Conservation (phyloP, 805 yeast genomes). For the Candida krabiensis region DNA sequence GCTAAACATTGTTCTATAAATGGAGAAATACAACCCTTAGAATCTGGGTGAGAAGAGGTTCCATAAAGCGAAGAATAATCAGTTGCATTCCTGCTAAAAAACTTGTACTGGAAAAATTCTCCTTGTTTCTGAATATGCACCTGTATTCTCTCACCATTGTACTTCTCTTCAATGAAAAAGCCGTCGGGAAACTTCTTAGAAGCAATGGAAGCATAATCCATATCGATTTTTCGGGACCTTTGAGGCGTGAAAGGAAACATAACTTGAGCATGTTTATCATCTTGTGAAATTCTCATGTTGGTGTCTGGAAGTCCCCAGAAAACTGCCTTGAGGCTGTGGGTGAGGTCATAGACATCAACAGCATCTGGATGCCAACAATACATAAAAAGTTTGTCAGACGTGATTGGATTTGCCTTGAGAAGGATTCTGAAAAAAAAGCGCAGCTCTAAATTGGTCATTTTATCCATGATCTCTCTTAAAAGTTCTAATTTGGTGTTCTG, state of each 20-base stretch:
- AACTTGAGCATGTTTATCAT: slow-evolving; percentile 43
- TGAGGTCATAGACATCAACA: slow-evolving; percentile 57
- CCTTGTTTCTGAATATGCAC: slow-evolving; percentile 58
- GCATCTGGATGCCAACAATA: slow-evolving; percentile 81
- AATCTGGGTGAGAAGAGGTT: slow-evolving; percentile 15
- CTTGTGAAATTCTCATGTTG: slow-evolving; percentile 37
- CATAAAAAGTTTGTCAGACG: slow-evolving; percentile 60
- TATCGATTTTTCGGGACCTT: slow-evolving; percentile 56
- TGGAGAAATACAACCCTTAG: slow-evolving; percentile 30
- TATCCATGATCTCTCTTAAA: slow-evolving; percentile 43
- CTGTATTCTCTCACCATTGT: slow-evolving; percentile 90
- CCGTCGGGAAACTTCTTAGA: slow-evolving; percentile 36
- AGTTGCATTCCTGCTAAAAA: slow-evolving; percentile 64
- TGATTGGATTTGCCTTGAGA: slow-evolving; percentile 58
- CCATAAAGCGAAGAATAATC: slow-evolving; percentile 79
- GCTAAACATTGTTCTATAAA: slow-evolving; percentile 34
- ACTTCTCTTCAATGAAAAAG: slow-evolving; percentile 82
- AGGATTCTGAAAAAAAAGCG: slow-evolving; percentile 66
- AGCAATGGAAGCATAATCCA: slow-evolving; percentile 52
- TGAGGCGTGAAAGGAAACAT: slow-evolving; percentile 73
- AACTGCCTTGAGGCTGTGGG: slow-evolving; percentile 60
- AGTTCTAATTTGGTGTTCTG: slow-evolving; percentile 4
- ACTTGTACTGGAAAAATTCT: slow-evolving; percentile 38
- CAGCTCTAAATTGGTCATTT: slow-evolving; percentile 40
- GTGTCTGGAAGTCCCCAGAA: slow-evolving; percentile 60